These are phyloP conservation scores for Mycena leptocephala DNA, from an alignment of 768 basidiomycete genomes.

Conservation along the genomic window DNA sequence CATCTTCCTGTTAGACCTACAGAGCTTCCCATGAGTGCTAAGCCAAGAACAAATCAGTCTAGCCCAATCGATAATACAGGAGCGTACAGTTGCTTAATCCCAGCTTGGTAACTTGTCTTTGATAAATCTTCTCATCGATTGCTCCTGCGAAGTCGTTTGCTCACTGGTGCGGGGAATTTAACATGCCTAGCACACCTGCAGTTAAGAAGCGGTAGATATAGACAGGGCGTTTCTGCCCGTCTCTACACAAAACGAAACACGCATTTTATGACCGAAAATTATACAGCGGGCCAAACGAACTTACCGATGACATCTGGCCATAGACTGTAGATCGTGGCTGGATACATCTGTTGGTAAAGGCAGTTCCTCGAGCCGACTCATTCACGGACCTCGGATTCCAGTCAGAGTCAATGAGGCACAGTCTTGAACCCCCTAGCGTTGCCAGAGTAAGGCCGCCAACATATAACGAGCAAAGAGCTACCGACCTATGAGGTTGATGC, in stretches of 20 bases:
- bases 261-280: not conserved
- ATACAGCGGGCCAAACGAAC: conserved; percentile 25
- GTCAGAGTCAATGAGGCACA: conserved; percentile 91
- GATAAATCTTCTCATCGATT: conserved; percentile 96
- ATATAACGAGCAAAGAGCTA: not conserved
- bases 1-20: conserved; percentile 1
- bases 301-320: conserved; percentile 96
- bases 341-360: not conserved
- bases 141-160: conserved; percentile 63
- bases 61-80: not conserved
- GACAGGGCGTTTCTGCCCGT: conserved; percentile 94
- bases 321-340: conserved; percentile 95
- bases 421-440: conserved; percentile 78
- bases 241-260: conserved; percentile 67
- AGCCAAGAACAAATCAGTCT: not conserved
- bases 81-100: conserved; percentile 86
- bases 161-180: not conserved
- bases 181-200: conserved; percentile 67
- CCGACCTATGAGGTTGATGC: conserved; percentile 90
- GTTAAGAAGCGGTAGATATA: conserved; percentile 93
- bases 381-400: conserved; percentile 89
- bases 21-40: conserved; percentile 77
- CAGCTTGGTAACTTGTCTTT: conserved; percentile 95
- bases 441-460: not conserved
- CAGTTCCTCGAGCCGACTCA: not conserved